phyloP scores from a whole-genome alignment of 768 basidiomycete genomes.

The Leucocoprinus sp. region DNA sequence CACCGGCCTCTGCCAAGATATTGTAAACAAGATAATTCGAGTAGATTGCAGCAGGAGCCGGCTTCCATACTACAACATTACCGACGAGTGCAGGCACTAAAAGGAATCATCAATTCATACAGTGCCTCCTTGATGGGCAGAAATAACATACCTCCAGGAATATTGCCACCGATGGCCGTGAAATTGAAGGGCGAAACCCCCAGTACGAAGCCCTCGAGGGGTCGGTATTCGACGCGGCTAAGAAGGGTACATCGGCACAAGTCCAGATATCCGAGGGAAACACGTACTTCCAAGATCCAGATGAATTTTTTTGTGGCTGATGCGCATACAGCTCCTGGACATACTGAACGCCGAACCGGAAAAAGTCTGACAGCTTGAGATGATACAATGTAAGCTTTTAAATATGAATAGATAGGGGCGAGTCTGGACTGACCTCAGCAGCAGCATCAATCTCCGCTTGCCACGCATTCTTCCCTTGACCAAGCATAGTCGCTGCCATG shows the following conservation, averaged over 20 bases:
- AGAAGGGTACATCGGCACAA: conserved; percentile 1
- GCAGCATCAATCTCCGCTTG: conserved; percentile 99
- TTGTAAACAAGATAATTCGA: conserved; percentile 90
- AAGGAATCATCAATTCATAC: conserved; percentile 5
- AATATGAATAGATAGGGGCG: not conserved
- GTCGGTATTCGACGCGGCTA: conserved; percentile 92
- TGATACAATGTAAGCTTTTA: not conserved
- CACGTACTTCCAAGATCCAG: conserved; percentile 91
- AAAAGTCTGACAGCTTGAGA: conserved; percentile 76
- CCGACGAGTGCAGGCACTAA: conserved; percentile 87
- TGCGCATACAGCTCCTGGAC: conserved; percentile 91
- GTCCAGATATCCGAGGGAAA: not conserved
- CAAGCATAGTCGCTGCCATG: conserved; percentile 94
- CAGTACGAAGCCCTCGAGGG: conserved; percentile 97
- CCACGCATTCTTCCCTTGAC: conserved; percentile 99
- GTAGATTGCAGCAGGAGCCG: conserved; percentile 91
- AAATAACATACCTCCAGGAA: conserved; percentile 52
- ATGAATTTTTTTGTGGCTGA: conserved; percentile 81
- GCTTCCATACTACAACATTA: conserved; percentile 96
- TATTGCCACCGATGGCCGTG: conserved; percentile 96
- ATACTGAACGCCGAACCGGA: conserved; percentile 94
- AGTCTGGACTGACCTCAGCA: conserved; percentile 63
- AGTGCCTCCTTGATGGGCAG: conserved; percentile 1
- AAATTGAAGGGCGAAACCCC: conserved; percentile 99
- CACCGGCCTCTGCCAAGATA: conserved; percentile 87